A percentile compares a stretch with the other conserved stretches of the same genome.
phyloP scores from a whole-genome alignment of 495 filamentous ascomycete genomes.

The Talaromyces thailandensis region DNA sequence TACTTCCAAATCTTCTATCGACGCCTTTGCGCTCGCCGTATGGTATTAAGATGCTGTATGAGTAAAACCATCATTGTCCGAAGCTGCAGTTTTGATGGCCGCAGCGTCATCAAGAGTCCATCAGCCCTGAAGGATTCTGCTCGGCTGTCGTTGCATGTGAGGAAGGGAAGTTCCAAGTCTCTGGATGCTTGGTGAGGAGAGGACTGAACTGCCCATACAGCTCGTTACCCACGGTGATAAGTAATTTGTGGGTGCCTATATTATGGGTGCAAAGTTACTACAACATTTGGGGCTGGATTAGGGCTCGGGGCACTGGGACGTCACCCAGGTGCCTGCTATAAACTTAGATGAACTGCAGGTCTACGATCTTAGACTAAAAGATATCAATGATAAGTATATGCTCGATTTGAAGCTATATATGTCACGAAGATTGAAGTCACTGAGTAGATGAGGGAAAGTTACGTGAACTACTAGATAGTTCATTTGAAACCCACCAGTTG shows the following conservation, averaged over 20 bases:
- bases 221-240: slow-evolving; percentile 7
- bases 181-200: background rate
- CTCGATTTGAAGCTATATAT: no score
- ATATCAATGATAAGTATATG: no score
- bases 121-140: background rate
- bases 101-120: background rate
- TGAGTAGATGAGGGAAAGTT: no score
- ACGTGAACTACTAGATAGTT: background rate
- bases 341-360: no score
- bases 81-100: slow-evolving; percentile 9
- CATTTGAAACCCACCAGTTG: background rate
- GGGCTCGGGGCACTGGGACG: background rate
- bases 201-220: slow-evolving; percentile 4
- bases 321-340: background rate
- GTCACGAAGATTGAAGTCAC: no score
- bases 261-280: background rate
- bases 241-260: background rate
- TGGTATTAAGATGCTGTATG: slow-evolving; percentile 26
- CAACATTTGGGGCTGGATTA: background rate
- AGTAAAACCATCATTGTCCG: slow-evolving; percentile 16
- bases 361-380: no score
- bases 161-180: background rate
- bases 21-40: slow-evolving; percentile 16
- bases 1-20: slow-evolving; percentile 22
- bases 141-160: background rate